Evolutionary conservation across 768 basidiomycete species (phyloP).

Genomic region (Amanita pseudoporphyria): DNA sequence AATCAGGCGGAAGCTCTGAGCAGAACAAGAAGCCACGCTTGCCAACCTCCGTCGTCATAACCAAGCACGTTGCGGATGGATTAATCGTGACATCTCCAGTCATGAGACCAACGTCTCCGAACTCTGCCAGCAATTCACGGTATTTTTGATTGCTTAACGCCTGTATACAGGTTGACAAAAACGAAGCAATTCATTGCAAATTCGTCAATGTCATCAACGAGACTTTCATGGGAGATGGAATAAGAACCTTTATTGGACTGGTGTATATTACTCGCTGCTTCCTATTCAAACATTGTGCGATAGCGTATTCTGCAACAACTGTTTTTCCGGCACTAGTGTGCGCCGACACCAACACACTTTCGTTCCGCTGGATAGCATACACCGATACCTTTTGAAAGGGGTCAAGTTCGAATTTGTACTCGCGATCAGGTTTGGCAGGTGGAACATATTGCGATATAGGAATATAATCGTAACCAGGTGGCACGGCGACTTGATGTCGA

Average conservation of each 20-base stretch:
- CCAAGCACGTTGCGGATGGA: conserved; percentile 91
- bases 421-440: conserved; percentile 79
- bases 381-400: conserved; percentile 96
- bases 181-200: conserved; percentile 4
- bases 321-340: conserved; percentile 99
- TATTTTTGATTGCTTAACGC: conserved; percentile 99
- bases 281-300: conserved; percentile 89
- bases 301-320: conserved; percentile 98
- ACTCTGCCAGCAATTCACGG: conserved; percentile 93
- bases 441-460: conserved; percentile 90
- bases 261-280: conserved; percentile 98
- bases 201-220: neutral
- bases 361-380: conserved; percentile 92
- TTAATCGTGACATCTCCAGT: conserved; percentile 99
- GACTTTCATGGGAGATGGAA: conserved; percentile 5
- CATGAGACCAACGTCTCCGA: conserved; percentile 98
- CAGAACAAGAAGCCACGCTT: neutral
- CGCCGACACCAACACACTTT: conserved; percentile 95
- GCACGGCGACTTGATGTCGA: conserved; percentile 93
- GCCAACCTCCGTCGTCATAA: conserved; percentile 97
- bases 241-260: conserved; percentile 89
- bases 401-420: conserved; percentile 95
- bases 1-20: neutral
- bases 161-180: conserved; percentile 31
- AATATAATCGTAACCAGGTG: conserved; percentile 82